These are phyloP conservation scores for Tephrocybe sp. DNA, from an alignment of 768 basidiomycete species.

Conservation along the genomic window DNA sequence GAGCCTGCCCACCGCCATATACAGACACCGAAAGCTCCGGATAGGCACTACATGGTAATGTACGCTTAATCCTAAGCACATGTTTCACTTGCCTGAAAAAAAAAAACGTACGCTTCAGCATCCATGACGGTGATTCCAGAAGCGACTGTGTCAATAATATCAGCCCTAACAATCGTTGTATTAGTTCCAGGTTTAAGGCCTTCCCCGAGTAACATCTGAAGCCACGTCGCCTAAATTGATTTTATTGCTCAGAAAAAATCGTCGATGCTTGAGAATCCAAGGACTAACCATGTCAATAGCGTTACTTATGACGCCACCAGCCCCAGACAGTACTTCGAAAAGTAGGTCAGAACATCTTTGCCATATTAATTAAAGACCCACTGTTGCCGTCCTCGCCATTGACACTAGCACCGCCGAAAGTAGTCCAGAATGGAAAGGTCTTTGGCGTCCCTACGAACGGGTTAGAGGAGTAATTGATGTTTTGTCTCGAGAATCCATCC, in stretches of 20 bases:
- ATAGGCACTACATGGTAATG: conserved; percentile 1
- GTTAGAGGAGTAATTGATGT: conserved; percentile 10
- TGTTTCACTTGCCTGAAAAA: background rate
- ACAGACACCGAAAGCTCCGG: conserved; percentile 23
- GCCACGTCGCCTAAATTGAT: conserved; percentile 15
- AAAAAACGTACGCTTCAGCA: background rate
- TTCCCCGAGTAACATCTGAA: conserved; percentile 16
- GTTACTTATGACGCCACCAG: conserved; percentile 26
- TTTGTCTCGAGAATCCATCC: conserved; percentile 21
- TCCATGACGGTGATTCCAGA: background rate
- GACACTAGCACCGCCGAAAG: conserved; percentile 20
- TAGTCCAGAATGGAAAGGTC: conserved; percentile 19
- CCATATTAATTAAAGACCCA: conserved; percentile 4
- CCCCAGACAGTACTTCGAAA: conserved; percentile 23
- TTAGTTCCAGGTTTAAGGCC: conserved; percentile 8
- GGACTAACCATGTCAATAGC: conserved; percentile 23
- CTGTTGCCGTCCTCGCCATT: conserved; percentile 25
- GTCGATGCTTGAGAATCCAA: background rate
- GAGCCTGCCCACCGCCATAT: conserved; percentile 24
- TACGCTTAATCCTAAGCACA: background rate
- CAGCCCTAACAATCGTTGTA: conserved; percentile 1
- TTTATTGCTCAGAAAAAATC: background rate
- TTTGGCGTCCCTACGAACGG: conserved; percentile 8
- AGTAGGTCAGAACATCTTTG: background rate
- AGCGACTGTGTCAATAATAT: background rate